Conservation (phyloP, 1,139 yeast genomes). For the Zhuliangozyma blackwelliae region DNA sequence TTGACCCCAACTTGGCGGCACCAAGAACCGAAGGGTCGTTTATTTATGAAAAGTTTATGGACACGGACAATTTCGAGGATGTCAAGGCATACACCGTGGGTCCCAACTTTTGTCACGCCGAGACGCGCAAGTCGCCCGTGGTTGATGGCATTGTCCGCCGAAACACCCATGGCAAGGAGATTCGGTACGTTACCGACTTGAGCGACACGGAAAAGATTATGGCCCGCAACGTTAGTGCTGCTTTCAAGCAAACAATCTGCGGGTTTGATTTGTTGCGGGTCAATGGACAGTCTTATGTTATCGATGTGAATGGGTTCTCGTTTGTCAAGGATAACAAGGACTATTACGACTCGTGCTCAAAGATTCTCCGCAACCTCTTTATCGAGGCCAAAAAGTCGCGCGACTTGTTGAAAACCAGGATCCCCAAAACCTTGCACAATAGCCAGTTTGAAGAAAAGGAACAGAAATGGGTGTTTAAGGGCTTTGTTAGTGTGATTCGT, state of each 20-base stretch:
- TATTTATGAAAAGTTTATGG: constrained; percentile 93
- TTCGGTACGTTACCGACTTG: constrained; percentile 81
- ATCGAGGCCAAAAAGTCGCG: constrained; percentile 49
- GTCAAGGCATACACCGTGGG: constrained; percentile 99
- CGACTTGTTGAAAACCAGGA: constrained; percentile 36
- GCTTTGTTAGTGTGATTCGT: constrained; percentile 84
- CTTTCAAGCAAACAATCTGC: constrained; percentile 93
- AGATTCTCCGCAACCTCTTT: constrained; percentile 72
- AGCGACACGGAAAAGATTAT: constrained; percentile 69
- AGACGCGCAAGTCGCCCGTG: constrained; percentile 96
- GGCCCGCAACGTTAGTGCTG: constrained; percentile 71
- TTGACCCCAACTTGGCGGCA: constrained; percentile 68
- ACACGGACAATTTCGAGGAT: constrained; percentile 96
- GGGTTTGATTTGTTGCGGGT: constrained; percentile 94
- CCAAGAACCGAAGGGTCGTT: constrained; percentile 92
- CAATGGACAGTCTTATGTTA: constrained; percentile 82
- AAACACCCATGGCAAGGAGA: constrained; percentile 96
- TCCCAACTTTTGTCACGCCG: constrained; percentile 87
- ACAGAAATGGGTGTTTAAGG: constrained; percentile 96
- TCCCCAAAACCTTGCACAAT: constrained; percentile 29
- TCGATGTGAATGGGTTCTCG: constrained; percentile 97
- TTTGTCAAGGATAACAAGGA: constrained; percentile 90
- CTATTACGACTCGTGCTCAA: constrained; percentile 82
- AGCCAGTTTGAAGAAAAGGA: constrained; percentile 68
- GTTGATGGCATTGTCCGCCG: constrained; percentile 98